Evolutionary conservation across 192 early-diverging fungal genomes (phyloP).

Genomic region (Powellomyces hirtus): DNA sequence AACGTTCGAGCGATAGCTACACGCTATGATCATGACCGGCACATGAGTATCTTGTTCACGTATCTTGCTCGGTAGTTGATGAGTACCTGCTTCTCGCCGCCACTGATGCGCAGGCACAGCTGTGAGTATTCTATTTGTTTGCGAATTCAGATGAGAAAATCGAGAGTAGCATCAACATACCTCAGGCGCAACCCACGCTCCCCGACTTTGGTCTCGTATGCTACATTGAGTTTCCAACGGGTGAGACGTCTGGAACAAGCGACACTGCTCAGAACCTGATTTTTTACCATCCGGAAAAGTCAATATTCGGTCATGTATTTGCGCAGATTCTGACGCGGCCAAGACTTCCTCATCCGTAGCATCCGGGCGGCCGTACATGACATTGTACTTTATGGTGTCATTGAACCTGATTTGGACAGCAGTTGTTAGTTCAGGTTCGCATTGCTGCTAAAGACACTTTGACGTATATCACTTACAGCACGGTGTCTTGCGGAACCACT

Average conservation of each 20-base stretch:
- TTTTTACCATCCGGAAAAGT: constrained; percentile 69
- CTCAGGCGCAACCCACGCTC: constrained; percentile 66
- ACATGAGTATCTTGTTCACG: too few species aligned
- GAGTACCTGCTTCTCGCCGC: constrained; percentile 19
- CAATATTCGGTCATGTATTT: constrained; percentile 77
- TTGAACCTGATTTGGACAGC: too few species aligned
- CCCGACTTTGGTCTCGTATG: constrained; percentile 51
- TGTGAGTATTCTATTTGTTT: too few species aligned
- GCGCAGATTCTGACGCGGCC: constrained; percentile 67
- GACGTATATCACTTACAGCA: too few species aligned
- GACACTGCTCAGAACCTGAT: too few species aligned
- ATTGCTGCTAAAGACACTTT: too few species aligned
- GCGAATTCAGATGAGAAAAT: too few species aligned
- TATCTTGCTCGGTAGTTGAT: too few species aligned
- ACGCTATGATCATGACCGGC: constrained; percentile 82
- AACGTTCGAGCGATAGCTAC: constrained; percentile 83
- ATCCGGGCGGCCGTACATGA: constrained; percentile 66
- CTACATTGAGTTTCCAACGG: too few species aligned
- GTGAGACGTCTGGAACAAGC: neutral
- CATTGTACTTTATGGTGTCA: constrained; percentile 69
- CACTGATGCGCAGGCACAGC: constrained; percentile 50
- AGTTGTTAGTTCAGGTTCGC: too few species aligned
- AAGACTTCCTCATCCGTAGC: constrained; percentile 69
- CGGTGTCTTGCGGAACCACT: constrained; percentile 74
- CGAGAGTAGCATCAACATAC: too few species aligned